Percentiles rank a stretch among this genome's conserved stretches.
phyloP scores from a whole-genome alignment of 345 rosid species.

The Citrus unshiu region DNA sequence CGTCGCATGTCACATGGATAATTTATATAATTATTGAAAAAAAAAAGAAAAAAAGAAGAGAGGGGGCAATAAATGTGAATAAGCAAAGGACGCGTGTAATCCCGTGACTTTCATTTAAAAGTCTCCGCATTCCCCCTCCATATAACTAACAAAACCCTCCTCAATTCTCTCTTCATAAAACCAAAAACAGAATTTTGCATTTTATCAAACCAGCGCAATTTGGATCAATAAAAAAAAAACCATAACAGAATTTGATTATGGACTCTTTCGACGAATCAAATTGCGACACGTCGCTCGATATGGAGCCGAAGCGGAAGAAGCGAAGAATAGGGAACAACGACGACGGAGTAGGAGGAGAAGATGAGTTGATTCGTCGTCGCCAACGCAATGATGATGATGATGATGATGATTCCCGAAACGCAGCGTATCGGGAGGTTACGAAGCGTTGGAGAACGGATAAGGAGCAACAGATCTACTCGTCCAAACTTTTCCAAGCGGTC shows the following conservation, averaged over 20 bases:
- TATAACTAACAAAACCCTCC: not conserved
- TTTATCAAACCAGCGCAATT: not conserved
- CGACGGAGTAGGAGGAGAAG: not conserved
- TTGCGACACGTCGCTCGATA: conserved; percentile 23
- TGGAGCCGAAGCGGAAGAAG: conserved; percentile 44
- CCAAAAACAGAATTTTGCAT: not conserved
- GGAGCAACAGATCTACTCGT: conserved; percentile 62
- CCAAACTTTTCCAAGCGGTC: conserved; percentile 64
- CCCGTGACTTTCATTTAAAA: conserved; percentile 37
- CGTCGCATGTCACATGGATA: not conserved
- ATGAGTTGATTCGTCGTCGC: not conserved
- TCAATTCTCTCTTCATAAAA: not conserved
- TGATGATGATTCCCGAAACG: not conserved
- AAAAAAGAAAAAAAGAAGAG: not conserved
- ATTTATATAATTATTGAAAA: not conserved
- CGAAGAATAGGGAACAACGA: conserved; percentile 24
- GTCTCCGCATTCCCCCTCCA: not conserved
- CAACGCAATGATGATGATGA: not conserved
- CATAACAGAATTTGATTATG: conserved; percentile 1
- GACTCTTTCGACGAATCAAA: conserved; percentile 26
- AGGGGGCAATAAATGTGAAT: conserved; percentile 26
- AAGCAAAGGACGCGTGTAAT: conserved; percentile 36
- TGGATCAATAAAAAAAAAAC: not conserved
- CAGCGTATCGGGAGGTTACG: not conserved
- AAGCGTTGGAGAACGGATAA: conserved; percentile 62